Conservation (phyloP, 306 rosid genomes). For the Senna tora region DNA sequence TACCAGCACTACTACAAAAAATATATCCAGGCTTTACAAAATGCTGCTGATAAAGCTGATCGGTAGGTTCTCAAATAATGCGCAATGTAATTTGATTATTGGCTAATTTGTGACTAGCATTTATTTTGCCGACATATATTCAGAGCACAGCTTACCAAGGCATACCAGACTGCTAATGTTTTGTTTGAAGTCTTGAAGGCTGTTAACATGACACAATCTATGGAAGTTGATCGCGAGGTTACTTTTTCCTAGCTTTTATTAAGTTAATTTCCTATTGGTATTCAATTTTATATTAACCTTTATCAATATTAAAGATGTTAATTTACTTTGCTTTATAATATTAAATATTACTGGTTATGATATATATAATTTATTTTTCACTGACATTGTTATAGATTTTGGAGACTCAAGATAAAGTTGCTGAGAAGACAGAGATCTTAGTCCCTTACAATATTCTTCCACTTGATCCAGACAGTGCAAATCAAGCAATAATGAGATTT, state of each 20-base stretch:
- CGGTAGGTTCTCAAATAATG: slow-evolving; percentile 57
- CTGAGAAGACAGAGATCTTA: slow-evolving; percentile 89
- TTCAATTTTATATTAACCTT: slow-evolving; percentile 24
- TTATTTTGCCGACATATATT: slow-evolving; percentile 31
- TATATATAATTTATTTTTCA: slow-evolving; percentile 26
- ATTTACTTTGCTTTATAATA: neutral
- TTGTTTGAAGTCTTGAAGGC: slow-evolving; percentile 98
- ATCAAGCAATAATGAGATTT: slow-evolving; percentile 92
- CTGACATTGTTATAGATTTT: slow-evolving; percentile 59
- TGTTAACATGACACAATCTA: slow-evolving; percentile 92
- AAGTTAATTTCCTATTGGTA: slow-evolving; percentile 24
- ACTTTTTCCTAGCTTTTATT: slow-evolving; percentile 11
- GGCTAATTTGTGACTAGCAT: slow-evolving; percentile 29
- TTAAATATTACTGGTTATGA: slow-evolving; percentile 16
- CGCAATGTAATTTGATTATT: slow-evolving; percentile 7
- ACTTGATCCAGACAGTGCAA: slow-evolving; percentile 95
- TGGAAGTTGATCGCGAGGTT: slow-evolving; percentile 98
- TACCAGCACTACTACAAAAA: slow-evolving; percentile 97
- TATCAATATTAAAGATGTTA: neutral
- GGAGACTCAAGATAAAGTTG: slow-evolving; percentile 96
- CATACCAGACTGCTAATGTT: slow-evolving; percentile 97
- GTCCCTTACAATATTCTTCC: slow-evolving; percentile 98
- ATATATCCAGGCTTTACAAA: slow-evolving; percentile 93
- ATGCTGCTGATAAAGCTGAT: slow-evolving; percentile 95
- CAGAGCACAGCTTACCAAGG: slow-evolving; percentile 98